A percentile compares a stretch with the other conserved stretches of the same genome.
These are phyloP conservation scores for Nitzschia palea DNA, from an alignment of 108 stramenopile genomes.

Conservation along the genomic window DNA sequence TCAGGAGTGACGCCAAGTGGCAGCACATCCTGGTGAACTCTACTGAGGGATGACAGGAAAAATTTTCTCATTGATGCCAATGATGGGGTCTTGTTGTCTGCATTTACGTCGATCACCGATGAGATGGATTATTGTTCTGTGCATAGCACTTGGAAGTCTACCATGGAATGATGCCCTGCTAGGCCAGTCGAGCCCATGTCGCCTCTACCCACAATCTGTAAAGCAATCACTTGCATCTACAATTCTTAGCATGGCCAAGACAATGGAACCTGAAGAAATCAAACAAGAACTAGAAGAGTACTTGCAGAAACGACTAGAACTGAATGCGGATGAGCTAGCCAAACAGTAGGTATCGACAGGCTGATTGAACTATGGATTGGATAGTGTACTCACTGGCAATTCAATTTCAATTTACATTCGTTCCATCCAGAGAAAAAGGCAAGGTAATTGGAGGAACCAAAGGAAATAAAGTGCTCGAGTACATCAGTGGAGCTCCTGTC, in stretches of 20 bases:
- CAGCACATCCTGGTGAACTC: too few species aligned
- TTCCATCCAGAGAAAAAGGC: conserved; percentile 26
- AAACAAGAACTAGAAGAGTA: conserved; percentile 69
- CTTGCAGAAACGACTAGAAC: conserved; percentile 62
- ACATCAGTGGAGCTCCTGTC: conserved; percentile 70
- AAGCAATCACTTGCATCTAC: too few species aligned
- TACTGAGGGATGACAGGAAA: too few species aligned
- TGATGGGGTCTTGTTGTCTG: too few species aligned
- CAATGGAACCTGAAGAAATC: conserved; percentile 39
- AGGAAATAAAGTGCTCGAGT: conserved; percentile 74
- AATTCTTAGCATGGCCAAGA: not conserved
- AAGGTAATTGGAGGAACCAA: conserved; percentile 80
- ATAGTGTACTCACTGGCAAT: not conserved
- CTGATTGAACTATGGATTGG: not conserved
- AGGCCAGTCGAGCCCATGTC: too few species aligned
- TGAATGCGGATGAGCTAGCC: conserved; percentile 62
- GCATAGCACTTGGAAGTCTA: too few species aligned
- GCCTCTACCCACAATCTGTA: too few species aligned
- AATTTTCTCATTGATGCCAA: too few species aligned
- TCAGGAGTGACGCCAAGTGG: too few species aligned
- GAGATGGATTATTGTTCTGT: too few species aligned
- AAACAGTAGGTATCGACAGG: conserved; percentile 50
- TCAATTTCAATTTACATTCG: not conserved
- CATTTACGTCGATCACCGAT: too few species aligned
- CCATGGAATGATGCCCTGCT: too few species aligned